Base-by-base conservation (phyloP, 495 filamentous ascomycete species). In the Aeminium ludgeri region DNA sequence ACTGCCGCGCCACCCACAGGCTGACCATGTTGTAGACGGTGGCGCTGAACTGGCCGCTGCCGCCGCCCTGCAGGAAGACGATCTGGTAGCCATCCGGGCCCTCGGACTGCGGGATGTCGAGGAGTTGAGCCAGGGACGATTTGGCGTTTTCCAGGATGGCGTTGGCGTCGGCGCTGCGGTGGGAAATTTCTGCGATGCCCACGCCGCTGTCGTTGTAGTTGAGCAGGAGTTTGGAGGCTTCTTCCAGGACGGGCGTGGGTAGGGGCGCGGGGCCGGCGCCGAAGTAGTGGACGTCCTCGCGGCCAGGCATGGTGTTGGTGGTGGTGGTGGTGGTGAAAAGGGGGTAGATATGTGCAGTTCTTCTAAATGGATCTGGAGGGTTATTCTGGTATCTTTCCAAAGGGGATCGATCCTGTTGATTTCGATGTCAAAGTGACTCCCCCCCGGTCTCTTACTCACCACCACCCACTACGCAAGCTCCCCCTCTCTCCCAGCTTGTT, bases 241-340 rank as follows among this genome's bases (percentile, higher is more conserved):
- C 64, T 47, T 80, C 72, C 38, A 93, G 72, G 19, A 95, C 78
- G 10, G 69, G 49, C 7, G 79, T 89, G 2, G 86, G 86, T 2
- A 96, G 69, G 30, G 73, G 65, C 19, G 86, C 85, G 32, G 86
- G 86, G 41, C 86, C 86, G 18, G 86, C 86, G 41, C 86, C 86
- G 54, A 89, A 83, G 63, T 86, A 84, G 44, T 68, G 60, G 52
- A 84, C 66, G 50, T 84, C 73, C n/a, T n/a, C n/a, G 19, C 10
- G 20, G 19, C 28, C 20, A 13, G 13, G 25, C 13, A 8, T 8
- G 10, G 20, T 28, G 38, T 3, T 7, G 7, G 28, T n/a, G 28
- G 28, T 30, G 28, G 28, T 30, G 28, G 28, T 30, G 7, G 7
- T 30, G 7, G 7, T 30, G 7, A 30, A 30, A n/a, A n/a, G n/a